These are phyloP conservation scores for Blastomyces gilchristii DNA, from an alignment of 2,329 filamentous ascomycete genomes.

Conservation along the genomic window DNA sequence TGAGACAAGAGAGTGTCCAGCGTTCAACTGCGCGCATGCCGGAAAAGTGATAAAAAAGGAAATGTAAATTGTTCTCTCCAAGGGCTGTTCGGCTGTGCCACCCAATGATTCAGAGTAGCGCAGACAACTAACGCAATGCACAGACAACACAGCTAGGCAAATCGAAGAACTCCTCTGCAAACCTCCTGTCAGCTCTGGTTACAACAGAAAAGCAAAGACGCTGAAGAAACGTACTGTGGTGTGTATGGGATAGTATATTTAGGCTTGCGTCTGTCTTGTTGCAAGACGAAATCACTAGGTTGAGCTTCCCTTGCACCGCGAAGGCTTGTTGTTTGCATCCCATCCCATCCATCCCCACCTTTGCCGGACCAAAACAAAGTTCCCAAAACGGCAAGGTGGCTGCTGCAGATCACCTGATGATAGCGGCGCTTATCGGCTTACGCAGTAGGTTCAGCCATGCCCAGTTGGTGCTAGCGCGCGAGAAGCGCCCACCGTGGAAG, in stretches of 20 bases:
- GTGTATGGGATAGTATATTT: neutral
- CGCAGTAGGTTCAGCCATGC: neutral
- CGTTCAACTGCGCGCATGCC: slow-evolving; percentile 32
- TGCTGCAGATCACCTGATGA: neutral
- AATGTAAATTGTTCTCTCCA: neutral
- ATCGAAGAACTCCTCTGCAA: neutral
- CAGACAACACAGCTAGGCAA: neutral
- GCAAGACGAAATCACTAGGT: neutral
- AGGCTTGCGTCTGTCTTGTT: neutral
- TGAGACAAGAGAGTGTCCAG: slow-evolving; percentile 18
- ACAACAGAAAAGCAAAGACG: neutral
- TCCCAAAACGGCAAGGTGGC: slow-evolving; percentile 13
- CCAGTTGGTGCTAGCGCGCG: neutral
- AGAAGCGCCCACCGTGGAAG: neutral
- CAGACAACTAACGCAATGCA: neutral
- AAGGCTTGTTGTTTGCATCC: neutral
- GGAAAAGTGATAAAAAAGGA: slow-evolving; percentile 18
- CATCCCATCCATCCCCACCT: neutral
- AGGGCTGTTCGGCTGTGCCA: neutral
- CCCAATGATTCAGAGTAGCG: neutral
- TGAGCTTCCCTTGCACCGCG: neutral
- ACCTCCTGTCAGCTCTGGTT: neutral
- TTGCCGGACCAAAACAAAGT: slow-evolving; percentile 17
- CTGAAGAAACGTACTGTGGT: neutral
- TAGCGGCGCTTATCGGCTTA: neutral